Percentiles rank a stretch among this genome's conserved stretches.
phyloP scores from a whole-genome alignment of 2,329 filamentous ascomycete genomes.

The Nannizziopsis arthrosporioides region DNA sequence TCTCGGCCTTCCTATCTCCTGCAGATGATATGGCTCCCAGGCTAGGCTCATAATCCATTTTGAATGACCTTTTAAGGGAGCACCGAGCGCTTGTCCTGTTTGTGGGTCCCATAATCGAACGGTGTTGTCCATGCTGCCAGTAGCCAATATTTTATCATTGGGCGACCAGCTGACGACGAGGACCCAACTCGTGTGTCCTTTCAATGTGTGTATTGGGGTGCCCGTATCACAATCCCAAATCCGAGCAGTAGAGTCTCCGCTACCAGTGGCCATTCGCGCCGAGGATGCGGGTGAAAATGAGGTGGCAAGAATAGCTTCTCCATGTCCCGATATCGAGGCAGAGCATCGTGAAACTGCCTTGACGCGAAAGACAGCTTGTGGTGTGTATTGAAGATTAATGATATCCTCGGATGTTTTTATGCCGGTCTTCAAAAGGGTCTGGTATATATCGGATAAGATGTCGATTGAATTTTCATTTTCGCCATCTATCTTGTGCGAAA shows the following conservation, averaged over 20 bases:
- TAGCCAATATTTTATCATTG: conserved; percentile 68
- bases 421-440: conserved; percentile 40
- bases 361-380: conserved; percentile 88
- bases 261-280: conserved; percentile 70
- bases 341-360: conserved; percentile 84
- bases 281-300: conserved; percentile 75
- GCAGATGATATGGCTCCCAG: conserved; percentile 89
- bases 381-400: conserved; percentile 53
- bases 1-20: conserved; percentile 59
- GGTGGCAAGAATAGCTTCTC: conserved; percentile 74
- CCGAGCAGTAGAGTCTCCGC: conserved; percentile 78
- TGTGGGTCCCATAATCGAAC: conserved; percentile 82
- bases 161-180: conserved; percentile 78
- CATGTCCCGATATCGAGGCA: conserved; percentile 78
- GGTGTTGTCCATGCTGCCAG: conserved; percentile 84
- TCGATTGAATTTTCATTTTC: conserved; percentile 32
- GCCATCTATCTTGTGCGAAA: conserved; percentile 44
- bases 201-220: conserved; percentile 56
- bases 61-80: conserved; percentile 67
- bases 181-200: conserved; percentile 84
- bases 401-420: conserved; percentile 49
- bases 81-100: conserved; percentile 62
- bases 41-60: conserved; percentile 81
- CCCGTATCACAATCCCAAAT: conserved; percentile 95
- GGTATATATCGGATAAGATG: conserved; percentile 39